Percentiles rank a stretch among this genome's conserved stretches.
phyloP scores from a whole-genome alignment of 768 basidiomycete species.

The Cyclocybe aegerita region DNA sequence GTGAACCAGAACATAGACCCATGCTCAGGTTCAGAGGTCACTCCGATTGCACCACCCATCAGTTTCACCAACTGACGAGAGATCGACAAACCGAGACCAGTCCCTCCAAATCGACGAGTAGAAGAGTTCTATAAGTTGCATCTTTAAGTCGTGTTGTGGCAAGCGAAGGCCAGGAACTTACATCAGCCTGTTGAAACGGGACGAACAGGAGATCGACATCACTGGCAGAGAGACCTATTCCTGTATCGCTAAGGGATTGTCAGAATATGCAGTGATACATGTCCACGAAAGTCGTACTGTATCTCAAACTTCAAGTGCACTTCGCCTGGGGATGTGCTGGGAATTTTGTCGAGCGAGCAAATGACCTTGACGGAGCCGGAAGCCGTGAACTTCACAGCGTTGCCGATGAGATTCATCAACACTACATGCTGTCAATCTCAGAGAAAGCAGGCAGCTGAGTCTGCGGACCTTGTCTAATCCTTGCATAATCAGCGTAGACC shows the following conservation, averaged over 20 bases:
- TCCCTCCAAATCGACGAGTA: conserved; percentile 74
- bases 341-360: conserved; percentile 50
- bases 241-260: conserved; percentile 53
- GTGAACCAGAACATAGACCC: conserved; percentile 78
- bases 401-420: conserved; percentile 76
- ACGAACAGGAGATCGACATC: conserved; percentile 70
- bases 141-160: neutral
- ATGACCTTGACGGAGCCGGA: conserved; percentile 61
- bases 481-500: conserved; percentile 73
- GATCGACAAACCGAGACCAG: conserved; percentile 75
- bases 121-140: conserved; percentile 51
- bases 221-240: conserved; percentile 66
- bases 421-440: conserved; percentile 34
- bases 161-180: conserved; percentile 15
- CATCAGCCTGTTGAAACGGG: conserved; percentile 77
- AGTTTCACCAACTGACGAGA: conserved; percentile 73
- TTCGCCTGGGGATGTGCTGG: conserved; percentile 35
- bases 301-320: conserved; percentile 64
- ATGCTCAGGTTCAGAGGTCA: conserved; percentile 59
- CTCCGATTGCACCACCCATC: conserved; percentile 75
- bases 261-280: neutral
- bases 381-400: conserved; percentile 74
- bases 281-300: conserved; percentile 37
- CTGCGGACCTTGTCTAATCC: conserved; percentile 64
- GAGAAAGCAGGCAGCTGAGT: conserved; percentile 1